Conservation (phyloP, 768 basidiomycete genomes). For the Russula lepida region DNA sequence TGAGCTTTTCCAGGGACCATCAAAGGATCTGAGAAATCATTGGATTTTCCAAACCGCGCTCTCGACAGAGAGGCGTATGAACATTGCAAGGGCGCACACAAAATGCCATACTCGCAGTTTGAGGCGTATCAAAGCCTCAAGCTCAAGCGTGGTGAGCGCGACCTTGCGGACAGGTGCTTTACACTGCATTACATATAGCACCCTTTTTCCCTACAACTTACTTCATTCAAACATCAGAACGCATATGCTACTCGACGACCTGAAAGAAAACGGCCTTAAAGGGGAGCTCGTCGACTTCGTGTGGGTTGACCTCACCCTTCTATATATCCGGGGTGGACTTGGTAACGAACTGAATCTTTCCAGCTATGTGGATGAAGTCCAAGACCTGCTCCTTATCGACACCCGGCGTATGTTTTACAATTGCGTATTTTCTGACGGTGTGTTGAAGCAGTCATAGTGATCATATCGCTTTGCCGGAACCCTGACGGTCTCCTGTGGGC, state of each 20-base stretch:
- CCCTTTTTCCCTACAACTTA: not conserved
- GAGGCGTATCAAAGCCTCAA: slow-evolving; percentile 44
- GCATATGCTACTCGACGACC: slow-evolving; percentile 37
- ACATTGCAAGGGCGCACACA: not conserved
- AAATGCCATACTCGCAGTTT: slow-evolving; percentile 33
- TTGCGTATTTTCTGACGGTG: not conserved
- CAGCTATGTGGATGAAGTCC: slow-evolving; percentile 68
- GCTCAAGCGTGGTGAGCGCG: slow-evolving; percentile 34
- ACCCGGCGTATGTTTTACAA: slow-evolving; percentile 38
- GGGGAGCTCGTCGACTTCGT: slow-evolving; percentile 46
- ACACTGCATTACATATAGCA: not conserved
- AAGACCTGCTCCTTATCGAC: slow-evolving; percentile 65
- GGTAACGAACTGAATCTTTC: too few relatives aligned
- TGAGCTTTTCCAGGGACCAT: slow-evolving; percentile 41
- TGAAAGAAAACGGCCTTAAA: slow-evolving; percentile 28
- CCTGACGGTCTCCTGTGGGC: slow-evolving; percentile 68
- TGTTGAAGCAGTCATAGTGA: slow-evolving; percentile 35
- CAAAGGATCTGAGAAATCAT: slow-evolving; percentile 52
- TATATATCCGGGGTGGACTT: not conserved
- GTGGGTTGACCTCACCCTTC: slow-evolving; percentile 29
- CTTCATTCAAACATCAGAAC: slow-evolving; percentile 32
- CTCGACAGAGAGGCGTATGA: slow-evolving; percentile 11
- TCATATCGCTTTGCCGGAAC: slow-evolving; percentile 53
- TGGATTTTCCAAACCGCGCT: slow-evolving; percentile 20
- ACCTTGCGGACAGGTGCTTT: slow-evolving; percentile 51